Evolutionary conservation across 768 basidiomycete genomes (phyloP), one percentile per base, ranked within the genome.

Genomic region (Cystofilobasidium ferigula): DNA sequence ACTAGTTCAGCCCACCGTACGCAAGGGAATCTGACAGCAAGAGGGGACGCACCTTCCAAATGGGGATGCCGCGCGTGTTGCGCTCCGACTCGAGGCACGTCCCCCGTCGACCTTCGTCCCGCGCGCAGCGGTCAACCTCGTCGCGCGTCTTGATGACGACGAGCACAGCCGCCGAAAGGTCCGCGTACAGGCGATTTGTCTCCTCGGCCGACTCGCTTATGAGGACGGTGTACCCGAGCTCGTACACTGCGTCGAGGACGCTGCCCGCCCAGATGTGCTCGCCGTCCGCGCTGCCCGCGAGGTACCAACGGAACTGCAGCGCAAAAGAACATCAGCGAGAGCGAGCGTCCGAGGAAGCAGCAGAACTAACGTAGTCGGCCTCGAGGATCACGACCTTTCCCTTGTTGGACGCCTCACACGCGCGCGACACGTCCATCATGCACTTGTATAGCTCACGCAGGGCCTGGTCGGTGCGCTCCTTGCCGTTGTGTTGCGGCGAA

Each of bases 41-140:
- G 32, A 0, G 14, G 16, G 24, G 16, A 35, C 58, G n/a, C 4
- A 67, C 65, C 60, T 67, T 67, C 65, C 65, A 67, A 14, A 67
- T 36, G 3, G 65, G 65, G 36, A 67, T 67, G 5, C 65, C 65
- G 13, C 38, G 51, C 35, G 65, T 60, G 43, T 67, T 67, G 8
- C 42, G 26, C 16, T 61, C 60, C 4, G 58, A 34, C 43, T 67
- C 65, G 30, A 61, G 43, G 51, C 65, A 67, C 12, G 58, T 59
- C 36, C 65, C 65, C 6, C 34, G 22, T 18, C 32, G 30, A 3
- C 65, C 60, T 8, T 32, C 51, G 16, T 28, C 30, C 53, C 24
- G 42, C 8, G 40, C 43, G 30, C 94, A 85, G 78, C 95, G 95
- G 76, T 90, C 88, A 90, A 98, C 94, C 75, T 97, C 94, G 24